Conservation (phyloP, 108 stramenopile species). For the Skeletonema marinoi region DNA sequence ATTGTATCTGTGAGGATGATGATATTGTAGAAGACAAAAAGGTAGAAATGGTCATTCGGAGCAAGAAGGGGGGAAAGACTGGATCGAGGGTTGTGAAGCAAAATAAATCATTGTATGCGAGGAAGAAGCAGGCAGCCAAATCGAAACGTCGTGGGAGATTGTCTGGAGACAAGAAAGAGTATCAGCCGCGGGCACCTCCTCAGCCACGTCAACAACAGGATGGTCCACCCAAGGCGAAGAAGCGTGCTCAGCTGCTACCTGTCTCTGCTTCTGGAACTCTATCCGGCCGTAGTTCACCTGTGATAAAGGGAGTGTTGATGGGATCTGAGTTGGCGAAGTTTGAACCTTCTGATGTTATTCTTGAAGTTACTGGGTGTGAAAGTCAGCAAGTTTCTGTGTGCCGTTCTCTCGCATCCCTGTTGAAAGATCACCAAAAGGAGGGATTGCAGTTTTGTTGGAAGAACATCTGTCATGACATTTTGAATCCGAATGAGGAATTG, state of each 20-base stretch:
- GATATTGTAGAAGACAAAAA: constrained; percentile 23
- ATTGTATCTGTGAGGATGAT: constrained; percentile 32
- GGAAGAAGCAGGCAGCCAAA: constrained; percentile 14
- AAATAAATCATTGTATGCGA: not conserved
- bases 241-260: constrained; percentile 44
- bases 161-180: constrained; percentile 17
- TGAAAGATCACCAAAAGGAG: constrained; percentile 79
- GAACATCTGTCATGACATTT: constrained; percentile 62
- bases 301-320: constrained; percentile 16
- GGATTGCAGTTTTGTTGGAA: constrained; percentile 74
- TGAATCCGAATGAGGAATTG: constrained; percentile 5
- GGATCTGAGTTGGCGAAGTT: constrained; percentile 19
- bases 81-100: constrained; percentile 24
- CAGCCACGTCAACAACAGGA: not conserved
- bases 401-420: constrained; percentile 34
- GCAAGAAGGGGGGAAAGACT: constrained; percentile 11
- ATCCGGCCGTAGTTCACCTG: not conserved
- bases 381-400: constrained; percentile 45
- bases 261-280: not conserved
- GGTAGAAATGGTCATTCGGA: constrained; percentile 19
- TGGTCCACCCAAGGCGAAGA: constrained; percentile 27
- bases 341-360: constrained; percentile 33
- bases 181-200: constrained; percentile 24
- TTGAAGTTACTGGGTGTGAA: constrained; percentile 21
- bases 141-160: constrained; percentile 9